These are phyloP conservation scores for Nematocida minor DNA, from an alignment of 371 early-diverging fungal species.

Conservation along the genomic window DNA sequence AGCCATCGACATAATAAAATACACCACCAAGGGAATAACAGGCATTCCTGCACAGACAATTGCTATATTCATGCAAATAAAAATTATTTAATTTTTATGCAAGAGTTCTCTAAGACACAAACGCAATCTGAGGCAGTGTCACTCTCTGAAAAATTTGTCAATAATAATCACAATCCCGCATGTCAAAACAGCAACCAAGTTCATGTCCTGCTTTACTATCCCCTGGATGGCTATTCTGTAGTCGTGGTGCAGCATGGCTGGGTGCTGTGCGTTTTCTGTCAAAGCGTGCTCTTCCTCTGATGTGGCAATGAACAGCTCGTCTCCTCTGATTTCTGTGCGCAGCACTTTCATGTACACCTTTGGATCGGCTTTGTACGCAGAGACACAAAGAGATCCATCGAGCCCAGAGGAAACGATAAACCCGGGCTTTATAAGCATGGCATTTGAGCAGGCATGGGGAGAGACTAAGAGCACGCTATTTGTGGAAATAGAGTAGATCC, in stretches of 20 bases:
- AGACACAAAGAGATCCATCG: constrained; percentile 42
- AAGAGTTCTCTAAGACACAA: too few relatives aligned
- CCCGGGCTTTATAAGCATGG: constrained; percentile 25
- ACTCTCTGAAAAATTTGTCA: constrained; percentile 23
- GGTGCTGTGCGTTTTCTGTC: constrained; percentile 1
- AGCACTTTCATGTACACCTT: constrained; percentile 51
- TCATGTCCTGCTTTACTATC: constrained; percentile 7
- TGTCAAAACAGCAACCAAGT: constrained; percentile 21
- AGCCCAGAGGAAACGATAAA: constrained; percentile 42
- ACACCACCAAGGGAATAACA: background rate
- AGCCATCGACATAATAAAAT: background rate
- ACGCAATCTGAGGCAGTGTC: background rate
- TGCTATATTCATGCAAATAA: constrained; percentile 32
- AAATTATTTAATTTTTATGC: constrained; percentile 1
- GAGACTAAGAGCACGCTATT: constrained; percentile 18
- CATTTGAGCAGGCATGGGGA: constrained; percentile 42
- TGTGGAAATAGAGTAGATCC: background rate
- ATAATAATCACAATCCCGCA: constrained; percentile 36
- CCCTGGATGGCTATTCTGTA: constrained; percentile 23
- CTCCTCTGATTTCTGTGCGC: constrained; percentile 27
- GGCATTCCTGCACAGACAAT: constrained; percentile 18
- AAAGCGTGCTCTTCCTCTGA: constrained; percentile 50
- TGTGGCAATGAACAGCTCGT: constrained; percentile 28
- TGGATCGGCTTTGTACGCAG: constrained; percentile 39
- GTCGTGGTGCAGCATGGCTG: constrained; percentile 7